phyloP scores from a whole-genome alignment of 2,329 filamentous ascomycete genomes.

The Colletotrichum incanum region DNA sequence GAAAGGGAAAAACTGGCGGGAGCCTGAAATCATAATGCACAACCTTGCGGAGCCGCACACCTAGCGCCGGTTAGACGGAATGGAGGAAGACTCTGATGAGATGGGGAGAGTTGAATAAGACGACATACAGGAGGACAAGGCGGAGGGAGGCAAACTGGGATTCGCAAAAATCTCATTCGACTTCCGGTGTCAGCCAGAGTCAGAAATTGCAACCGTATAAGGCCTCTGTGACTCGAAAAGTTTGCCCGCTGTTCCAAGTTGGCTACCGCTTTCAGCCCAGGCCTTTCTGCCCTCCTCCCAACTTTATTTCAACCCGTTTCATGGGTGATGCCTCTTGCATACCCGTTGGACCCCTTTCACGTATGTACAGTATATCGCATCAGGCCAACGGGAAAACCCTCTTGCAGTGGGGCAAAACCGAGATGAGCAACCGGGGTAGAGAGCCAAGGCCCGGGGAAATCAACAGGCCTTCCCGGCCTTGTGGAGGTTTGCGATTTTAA shows the following conservation, averaged over 20 bases:
- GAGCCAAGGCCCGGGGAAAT: conserved; percentile 21
- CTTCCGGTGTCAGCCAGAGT: neutral
- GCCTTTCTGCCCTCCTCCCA: neutral
- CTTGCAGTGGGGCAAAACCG: neutral
- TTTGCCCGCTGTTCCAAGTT: neutral
- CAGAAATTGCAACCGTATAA: neutral
- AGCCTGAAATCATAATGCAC: conserved; percentile 32
- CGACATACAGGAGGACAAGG: neutral
- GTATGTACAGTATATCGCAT: neutral
- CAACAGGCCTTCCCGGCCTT: conserved; percentile 17
- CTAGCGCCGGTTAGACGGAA: neutral
- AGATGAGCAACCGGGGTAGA: neutral
- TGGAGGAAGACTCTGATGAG: neutral
- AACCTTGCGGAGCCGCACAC: conserved; percentile 2
- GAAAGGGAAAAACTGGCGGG: neutral
- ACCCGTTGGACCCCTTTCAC: neutral
- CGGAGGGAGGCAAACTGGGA: neutral
- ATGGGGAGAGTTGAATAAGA: neutral
- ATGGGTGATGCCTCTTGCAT: conserved; percentile 24
- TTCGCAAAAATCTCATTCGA: neutral
- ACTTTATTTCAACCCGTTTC: neutral
- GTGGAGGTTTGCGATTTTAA: neutral
- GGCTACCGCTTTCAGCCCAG: neutral
- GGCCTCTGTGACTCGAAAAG: neutral
- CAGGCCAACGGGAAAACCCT: neutral